A percentile compares a stretch with the other conserved stretches of the same genome.
phyloP scores from a whole-genome alignment of 192 early-diverging fungal genomes.

The Coemansia javaensis region DNA sequence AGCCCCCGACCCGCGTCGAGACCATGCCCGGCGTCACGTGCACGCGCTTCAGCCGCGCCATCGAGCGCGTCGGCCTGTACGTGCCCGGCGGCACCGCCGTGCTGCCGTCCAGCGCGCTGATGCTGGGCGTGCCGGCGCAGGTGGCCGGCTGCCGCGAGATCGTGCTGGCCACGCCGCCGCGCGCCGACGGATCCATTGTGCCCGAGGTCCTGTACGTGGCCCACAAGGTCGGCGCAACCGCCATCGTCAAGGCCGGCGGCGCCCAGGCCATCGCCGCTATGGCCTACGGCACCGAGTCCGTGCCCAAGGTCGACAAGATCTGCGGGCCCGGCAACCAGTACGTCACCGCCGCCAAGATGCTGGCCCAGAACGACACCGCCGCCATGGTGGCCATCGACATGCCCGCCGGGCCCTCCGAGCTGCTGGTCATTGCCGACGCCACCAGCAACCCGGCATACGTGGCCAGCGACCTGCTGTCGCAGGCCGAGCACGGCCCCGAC shows the following conservation, averaged over 20 bases:
- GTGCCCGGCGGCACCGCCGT: constrained; percentile 98
- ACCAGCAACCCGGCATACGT: constrained; percentile 84
- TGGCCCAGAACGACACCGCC: constrained; percentile 89
- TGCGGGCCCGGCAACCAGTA: constrained; percentile 99
- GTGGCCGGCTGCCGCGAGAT: constrained; percentile 96
- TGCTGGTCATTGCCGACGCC: constrained; percentile 93
- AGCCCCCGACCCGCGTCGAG: constrained; percentile 69
- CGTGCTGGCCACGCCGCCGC: constrained; percentile 92
- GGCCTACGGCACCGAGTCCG: constrained; percentile 95
- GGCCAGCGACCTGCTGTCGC: constrained; percentile 90
- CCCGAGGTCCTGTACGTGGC: constrained; percentile 99
- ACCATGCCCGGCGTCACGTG: constrained; percentile 98
- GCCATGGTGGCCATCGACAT: constrained; percentile 97
- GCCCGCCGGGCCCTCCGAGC: constrained; percentile 99
- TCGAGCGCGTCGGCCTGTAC: constrained; percentile 95
- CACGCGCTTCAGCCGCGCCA: constrained; percentile 86
- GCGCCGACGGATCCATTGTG: constrained; percentile 81
- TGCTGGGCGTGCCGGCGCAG: constrained; percentile 96
- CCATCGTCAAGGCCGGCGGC: constrained; percentile 89
- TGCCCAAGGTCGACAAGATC: constrained; percentile 99
- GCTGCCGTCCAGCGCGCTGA: constrained; percentile 89
- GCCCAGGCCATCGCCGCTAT: constrained; percentile 98
- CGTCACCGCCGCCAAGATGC: constrained; percentile 99
- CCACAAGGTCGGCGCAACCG: constrained; percentile 90
- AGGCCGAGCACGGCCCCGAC: constrained; percentile 97